A percentile compares a stretch with the other conserved stretches of the same genome.
These are phyloP conservation scores for Groenewaldozyma salmanticensis DNA, from an alignment of 805 yeast species.

Conservation along the genomic window DNA sequence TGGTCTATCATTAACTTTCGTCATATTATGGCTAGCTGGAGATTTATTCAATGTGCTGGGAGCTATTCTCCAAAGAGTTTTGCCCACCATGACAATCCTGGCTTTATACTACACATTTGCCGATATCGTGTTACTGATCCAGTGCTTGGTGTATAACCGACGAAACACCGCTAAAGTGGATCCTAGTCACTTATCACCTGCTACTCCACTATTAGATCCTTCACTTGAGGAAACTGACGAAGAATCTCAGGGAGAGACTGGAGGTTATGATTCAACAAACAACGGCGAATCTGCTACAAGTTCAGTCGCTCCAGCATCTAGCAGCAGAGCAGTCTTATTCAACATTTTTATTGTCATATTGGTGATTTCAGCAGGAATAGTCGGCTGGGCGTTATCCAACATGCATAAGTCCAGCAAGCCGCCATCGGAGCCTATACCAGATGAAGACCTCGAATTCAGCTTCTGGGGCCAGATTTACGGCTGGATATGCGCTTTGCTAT, in stretches of 20 bases:
- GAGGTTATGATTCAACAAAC: constrained; percentile 2
- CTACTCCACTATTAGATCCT: constrained; percentile 63
- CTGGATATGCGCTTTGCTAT: constrained; percentile 39
- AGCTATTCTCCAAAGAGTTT: constrained; percentile 76
- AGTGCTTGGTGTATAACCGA: constrained; percentile 71
- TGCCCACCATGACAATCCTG: constrained; percentile 88
- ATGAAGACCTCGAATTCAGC: constrained; percentile 46
- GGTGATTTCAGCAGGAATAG: constrained; percentile 68
- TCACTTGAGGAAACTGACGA: constrained; percentile 7
- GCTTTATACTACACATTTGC: constrained; percentile 92
- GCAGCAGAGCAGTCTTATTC: constrained; percentile 14
- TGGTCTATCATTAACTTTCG: constrained; percentile 79
- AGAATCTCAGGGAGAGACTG: constrained; percentile 10
- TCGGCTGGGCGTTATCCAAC: constrained; percentile 74
- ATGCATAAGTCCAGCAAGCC: constrained; percentile 31
- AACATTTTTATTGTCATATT: constrained; percentile 44
- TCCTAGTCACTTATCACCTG: constrained; percentile 76
- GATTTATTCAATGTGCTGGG: constrained; percentile 92
- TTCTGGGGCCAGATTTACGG: constrained; percentile 83
- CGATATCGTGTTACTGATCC: constrained; percentile 73
- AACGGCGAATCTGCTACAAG: constrained; percentile 2
- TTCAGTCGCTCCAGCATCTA: constrained; percentile 9
- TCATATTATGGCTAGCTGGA: constrained; percentile 85
- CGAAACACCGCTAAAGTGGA: constrained; percentile 49
- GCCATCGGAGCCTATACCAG: constrained; percentile 21